These are phyloP conservation scores for Boletellus ananiceps DNA, from an alignment of 768 basidiomycete genomes.

Conservation along the genomic window DNA sequence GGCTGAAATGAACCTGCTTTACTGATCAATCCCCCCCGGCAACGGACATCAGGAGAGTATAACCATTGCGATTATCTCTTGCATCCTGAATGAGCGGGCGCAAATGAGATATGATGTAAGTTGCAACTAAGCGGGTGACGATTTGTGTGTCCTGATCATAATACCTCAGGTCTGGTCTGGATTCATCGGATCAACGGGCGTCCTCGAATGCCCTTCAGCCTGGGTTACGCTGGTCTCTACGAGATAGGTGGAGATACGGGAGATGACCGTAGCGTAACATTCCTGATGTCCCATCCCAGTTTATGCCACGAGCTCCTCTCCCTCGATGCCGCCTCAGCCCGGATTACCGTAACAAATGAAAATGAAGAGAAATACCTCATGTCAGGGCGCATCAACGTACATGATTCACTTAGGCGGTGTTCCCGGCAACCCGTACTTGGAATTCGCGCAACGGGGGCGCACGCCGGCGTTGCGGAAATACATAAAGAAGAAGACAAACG, in stretches of 20 bases:
- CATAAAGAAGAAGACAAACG: conserved; percentile 19
- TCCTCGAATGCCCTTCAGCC: conserved; percentile 18
- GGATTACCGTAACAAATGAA: background rate
- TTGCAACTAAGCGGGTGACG: too few species aligned
- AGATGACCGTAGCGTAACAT: background rate
- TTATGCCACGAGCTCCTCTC: background rate
- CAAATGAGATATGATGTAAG: too few species aligned
- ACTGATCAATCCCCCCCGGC: too few species aligned
- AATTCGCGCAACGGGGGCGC: conserved; percentile 27
- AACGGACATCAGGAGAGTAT: too few species aligned
- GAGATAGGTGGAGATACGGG: background rate
- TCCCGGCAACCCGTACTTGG: conserved; percentile 10
- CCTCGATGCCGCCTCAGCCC: conserved; percentile 5
- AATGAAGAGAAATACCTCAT: background rate
- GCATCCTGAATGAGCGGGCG: too few species aligned
- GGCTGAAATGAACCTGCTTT: too few species aligned
- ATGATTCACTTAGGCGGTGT: background rate
- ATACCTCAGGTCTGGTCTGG: too few species aligned
- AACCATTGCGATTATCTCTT: too few species aligned
- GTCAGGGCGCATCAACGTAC: background rate
- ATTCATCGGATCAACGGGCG: too few species aligned
- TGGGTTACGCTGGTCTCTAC: conserved; percentile 7
- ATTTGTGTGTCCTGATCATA: conserved; percentile 16
- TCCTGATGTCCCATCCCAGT: background rate
- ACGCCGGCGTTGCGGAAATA: conserved; percentile 11